Evolutionary conservation across 495 filamentous ascomycete genomes (phyloP).

Genomic region (Barbatosphaeria neglecta): DNA sequence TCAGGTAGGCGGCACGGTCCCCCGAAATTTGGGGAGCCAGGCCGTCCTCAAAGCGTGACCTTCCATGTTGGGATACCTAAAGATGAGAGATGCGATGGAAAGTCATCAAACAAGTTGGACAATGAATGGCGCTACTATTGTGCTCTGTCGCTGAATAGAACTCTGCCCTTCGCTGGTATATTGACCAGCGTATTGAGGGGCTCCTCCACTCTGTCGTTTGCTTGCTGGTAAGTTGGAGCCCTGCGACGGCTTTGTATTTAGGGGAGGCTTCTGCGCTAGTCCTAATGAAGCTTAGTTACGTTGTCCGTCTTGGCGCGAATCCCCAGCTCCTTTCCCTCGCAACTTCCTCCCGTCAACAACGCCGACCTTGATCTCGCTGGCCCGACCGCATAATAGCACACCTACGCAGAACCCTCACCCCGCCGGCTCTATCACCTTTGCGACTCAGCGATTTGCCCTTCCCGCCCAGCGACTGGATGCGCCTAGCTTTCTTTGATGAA

Average conservation of each 20-base stretch:
- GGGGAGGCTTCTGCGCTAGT: not conserved
- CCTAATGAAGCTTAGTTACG: not conserved
- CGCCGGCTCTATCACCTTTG: not conserved
- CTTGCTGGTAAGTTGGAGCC: not conserved
- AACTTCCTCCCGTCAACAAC: constrained; percentile 1
- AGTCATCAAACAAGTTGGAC: no score
- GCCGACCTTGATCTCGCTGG: not conserved
- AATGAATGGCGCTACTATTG: not conserved
- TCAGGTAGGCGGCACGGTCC: not conserved
- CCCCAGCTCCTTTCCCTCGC: not conserved
- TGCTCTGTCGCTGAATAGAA: no score
- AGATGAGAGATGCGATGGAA: not conserved
- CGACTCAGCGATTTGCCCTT: not conserved
- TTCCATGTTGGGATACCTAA: no score
- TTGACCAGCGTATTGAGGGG: not conserved
- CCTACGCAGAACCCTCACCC: not conserved
- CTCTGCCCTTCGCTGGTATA: no score
- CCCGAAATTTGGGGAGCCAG: not conserved
- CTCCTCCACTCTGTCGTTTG: not conserved
- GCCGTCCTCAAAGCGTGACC: no score
- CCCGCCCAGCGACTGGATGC: not conserved
- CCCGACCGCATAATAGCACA: not conserved
- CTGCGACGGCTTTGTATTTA: not conserved
- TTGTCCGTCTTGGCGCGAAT: not conserved
- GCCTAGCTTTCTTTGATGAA: not conserved